Evolutionary conservation across 352 stramenopile genomes (phyloP).

Genomic region (Phytophthora megakarya): DNA sequence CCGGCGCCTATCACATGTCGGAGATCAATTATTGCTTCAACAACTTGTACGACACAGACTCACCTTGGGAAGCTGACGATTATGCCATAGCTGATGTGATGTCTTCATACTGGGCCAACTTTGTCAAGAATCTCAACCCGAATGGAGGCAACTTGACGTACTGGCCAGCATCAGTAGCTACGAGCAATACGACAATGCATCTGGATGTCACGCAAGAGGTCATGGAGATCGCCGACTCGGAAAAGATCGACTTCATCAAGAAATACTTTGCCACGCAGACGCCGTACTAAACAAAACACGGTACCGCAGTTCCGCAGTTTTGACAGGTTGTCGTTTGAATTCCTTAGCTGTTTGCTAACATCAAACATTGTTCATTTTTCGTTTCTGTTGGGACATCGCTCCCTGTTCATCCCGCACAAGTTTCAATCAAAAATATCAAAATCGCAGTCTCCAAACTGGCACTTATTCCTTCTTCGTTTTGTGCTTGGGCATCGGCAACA

Average conservation of each 20-base stretch:
- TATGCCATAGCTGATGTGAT: conserved; percentile 24
- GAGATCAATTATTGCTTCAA: conserved; percentile 36
- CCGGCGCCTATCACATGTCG: conserved; percentile 25
- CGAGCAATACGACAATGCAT: not conserved
- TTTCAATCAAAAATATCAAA: not conserved
- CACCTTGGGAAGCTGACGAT: conserved; percentile 17
- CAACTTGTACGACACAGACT: conserved; percentile 31
- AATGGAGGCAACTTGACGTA: conserved; percentile 11
- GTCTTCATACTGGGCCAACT: conserved; percentile 28
- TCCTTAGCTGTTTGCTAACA: not conserved
- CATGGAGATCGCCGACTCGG: not conserved
- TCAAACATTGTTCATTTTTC: not conserved
- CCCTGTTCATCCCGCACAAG: not conserved
- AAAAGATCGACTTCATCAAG: not conserved
- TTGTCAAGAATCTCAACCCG: conserved; percentile 25
- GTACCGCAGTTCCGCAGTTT: too few species aligned
- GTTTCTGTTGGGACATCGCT: too few species aligned
- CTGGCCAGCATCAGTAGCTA: not conserved
- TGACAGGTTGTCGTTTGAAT: not conserved
- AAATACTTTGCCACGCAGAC: not conserved
- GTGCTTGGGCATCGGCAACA: conserved; percentile 50
- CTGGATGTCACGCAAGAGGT: not conserved
- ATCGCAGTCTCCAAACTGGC: not conserved
- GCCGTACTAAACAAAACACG: not conserved
- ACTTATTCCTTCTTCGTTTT: conserved; percentile 12